Base-by-base conservation (phyloP, 164 flowering plant species). In the Chimonanthus salicifolius region DNA sequence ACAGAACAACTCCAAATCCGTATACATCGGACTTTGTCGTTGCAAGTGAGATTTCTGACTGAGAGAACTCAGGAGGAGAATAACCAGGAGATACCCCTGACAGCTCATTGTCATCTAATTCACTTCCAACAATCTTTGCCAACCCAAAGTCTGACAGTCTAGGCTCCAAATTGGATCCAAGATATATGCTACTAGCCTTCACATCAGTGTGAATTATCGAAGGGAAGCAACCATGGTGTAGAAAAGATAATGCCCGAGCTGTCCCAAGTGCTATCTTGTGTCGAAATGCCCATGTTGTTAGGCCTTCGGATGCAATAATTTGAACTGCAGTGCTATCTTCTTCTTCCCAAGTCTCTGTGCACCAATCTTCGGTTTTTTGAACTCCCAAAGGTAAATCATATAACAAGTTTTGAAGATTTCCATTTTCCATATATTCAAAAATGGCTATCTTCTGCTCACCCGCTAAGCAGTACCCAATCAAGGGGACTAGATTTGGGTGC, bases 401-500 rank as follows among this genome's bases (percentile, higher is more conserved):
- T 51, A 93, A 93, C 82, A 88, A 77, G 66, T 83, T 87, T 65
- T 91, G 92, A 84, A 93, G 79, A 81, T 88, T 91, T 13, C 98
- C 98, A 71, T 93, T 88, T 78, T 91, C 97, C 94, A 93, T 93
- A 80, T 88, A 91, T 33, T 93, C 93, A 69, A 91, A 93, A 47
- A 93, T 87, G 43, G 88, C 94, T 63, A 93, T 88, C 69, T 93
- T 85, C 78, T 90, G 93, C 54, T 91, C 95, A 4, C 97, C 95
- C 6, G 95, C 95, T 71, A 93, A 74, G 85, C 98, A 93, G 50
- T 91, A 93, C 49, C 98, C 98, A 1, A 85, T 86, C 70, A 93
- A 68, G 0, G 97, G 92, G 73, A 93, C 92, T 49, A 93, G 91
- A 88, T 93, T 93, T 0, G 92, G 90, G 80, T 93, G 98, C 72